Evolutionary conservation across 108 stramenopile genomes (phyloP), one percentile per base, ranked within the genome.

Genomic region (Phaeodactylum tricornutum): DNA sequence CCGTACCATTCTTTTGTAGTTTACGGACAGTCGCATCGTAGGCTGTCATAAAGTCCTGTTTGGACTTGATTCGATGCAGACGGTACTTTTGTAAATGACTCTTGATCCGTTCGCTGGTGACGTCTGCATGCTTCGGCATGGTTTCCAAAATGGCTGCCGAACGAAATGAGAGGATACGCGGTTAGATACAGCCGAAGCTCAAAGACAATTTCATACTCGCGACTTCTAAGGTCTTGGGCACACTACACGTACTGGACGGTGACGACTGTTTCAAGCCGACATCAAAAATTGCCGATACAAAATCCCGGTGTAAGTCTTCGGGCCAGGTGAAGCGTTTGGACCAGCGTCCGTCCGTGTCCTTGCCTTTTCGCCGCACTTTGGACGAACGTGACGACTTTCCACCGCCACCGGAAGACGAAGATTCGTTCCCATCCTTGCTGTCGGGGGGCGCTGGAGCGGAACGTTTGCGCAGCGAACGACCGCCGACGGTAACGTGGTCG

Each of bases 1-100:
- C 41, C 48, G 14, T 39, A 34, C 60, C 62, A 4, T 61, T 48
- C 17, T 53, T 62, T 25, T 79, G 60, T 35, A 78, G 69, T 31
- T 76, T 74, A 1, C 35, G 57, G 33, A 83, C 36, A 1, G 83
- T 75, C 0, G 53, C 46, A 55, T 84, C 85, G 41, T 87, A 92
- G 31, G 66, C 73, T 29, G 79, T 62, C 59, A 96, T 77, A 61
- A 97, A 97, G 49, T 97, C 93, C 37, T 85, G 80, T 33, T 84
- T 86, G 20, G 75, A 79, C 57, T 92, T 90, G 33, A 64, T 52
- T 3, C 86, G 69, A 55, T 97, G 88, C 27, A 94, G 29, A 4
- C 96, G 74, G 59, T 95, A 97, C 61, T 97, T 97, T 60, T 97
- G 96, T 27, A 97, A 54, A 57, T 97, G 96, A 43, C 75, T 78